Evolutionary conservation across 441 rosid species (phyloP).

Genomic region (Arabidopsis lyrata): DNA sequence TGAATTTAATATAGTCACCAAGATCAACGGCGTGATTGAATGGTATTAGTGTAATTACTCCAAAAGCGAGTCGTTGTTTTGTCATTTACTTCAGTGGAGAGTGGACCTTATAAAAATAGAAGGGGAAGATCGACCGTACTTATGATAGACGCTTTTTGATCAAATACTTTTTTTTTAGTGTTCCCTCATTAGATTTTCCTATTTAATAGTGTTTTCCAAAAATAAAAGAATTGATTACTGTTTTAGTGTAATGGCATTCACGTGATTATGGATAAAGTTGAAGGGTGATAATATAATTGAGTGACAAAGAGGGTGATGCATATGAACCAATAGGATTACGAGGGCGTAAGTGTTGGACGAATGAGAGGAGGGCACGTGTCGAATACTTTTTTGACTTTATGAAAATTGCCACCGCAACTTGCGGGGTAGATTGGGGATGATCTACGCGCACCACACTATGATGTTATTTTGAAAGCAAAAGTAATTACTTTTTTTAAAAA

Average conservation of each 20-base stretch:
- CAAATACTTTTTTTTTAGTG: slow-evolving; percentile 16
- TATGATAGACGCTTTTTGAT: slow-evolving; percentile 42
- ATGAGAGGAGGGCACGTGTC: slow-evolving; percentile 2
- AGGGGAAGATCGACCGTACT: slow-evolving; percentile 46
- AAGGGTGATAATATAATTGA: slow-evolving; percentile 36
- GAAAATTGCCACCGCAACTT: slow-evolving; percentile 36
- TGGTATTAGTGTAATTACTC: not conserved
- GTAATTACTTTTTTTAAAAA: slow-evolving; percentile 1
- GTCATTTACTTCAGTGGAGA: not conserved
- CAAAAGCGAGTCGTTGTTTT: not conserved
- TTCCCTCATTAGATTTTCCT: slow-evolving; percentile 1
- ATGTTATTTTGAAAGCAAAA: slow-evolving; percentile 33
- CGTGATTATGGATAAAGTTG: slow-evolving; percentile 19
- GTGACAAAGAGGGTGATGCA: slow-evolving; percentile 37
- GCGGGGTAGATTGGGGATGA: slow-evolving; percentile 45
- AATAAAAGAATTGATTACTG: not conserved
- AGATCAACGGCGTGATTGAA: slow-evolving; percentile 35
- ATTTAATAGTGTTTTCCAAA: slow-evolving; percentile 20
- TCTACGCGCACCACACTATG: slow-evolving; percentile 43
- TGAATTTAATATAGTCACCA: not conserved
- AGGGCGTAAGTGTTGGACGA: slow-evolving; percentile 11
- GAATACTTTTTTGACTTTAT: slow-evolving; percentile 13
- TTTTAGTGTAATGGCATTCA: slow-evolving; percentile 37
- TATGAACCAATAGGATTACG: slow-evolving; percentile 34
- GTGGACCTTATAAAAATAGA: slow-evolving; percentile 20